Percentiles rank a stretch among this genome's conserved stretches.
These are phyloP conservation scores for Citrus medica DNA, from an alignment of 345 rosid genomes.

Conservation along the genomic window DNA sequence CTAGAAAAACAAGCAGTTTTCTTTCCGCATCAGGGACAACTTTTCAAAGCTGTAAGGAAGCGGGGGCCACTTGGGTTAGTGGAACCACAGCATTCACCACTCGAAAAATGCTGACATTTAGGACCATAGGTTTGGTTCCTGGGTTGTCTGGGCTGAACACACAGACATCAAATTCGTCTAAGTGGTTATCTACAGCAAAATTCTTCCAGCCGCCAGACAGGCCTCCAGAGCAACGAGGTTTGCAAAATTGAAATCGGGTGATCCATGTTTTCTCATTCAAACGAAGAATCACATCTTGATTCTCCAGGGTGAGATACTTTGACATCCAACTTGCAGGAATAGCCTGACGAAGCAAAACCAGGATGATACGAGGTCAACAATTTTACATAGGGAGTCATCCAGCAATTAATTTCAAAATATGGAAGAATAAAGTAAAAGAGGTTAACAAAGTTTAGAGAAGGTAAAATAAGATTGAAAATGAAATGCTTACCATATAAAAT, in stretches of 20 bases:
- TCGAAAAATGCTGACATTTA: slow-evolving; percentile 42
- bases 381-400: neutral
- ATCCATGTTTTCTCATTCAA: slow-evolving; percentile 31
- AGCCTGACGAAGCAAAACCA: slow-evolving; percentile 22
- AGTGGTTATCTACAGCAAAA: slow-evolving; percentile 43
- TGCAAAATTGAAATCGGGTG: slow-evolving; percentile 15
- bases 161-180: slow-evolving; percentile 46
- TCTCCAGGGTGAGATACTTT: slow-evolving; percentile 23
- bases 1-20: neutral
- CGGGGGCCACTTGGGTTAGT: slow-evolving; percentile 11
- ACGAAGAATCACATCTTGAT: slow-evolving; percentile 37
- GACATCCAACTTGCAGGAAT: slow-evolving; percentile 35
- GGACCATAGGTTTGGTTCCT: slow-evolving; percentile 16
- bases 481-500: slow-evolving; percentile 38
- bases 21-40: neutral
- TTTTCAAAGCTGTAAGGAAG: neutral
- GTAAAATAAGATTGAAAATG: neutral
- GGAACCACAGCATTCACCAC: slow-evolving; percentile 22
- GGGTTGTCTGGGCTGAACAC: slow-evolving; percentile 31
- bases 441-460: neutral
- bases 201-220: slow-evolving; percentile 49
- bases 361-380: neutral
- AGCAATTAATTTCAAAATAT: neutral
- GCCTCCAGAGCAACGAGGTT: slow-evolving; percentile 30
- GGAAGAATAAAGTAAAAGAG: neutral